Percentiles rank a stretch among this genome's conserved stretches.
Evolutionary conservation across 805 yeast genomes (phyloP).

Genomic region (Kuraishia capsulata): DNA sequence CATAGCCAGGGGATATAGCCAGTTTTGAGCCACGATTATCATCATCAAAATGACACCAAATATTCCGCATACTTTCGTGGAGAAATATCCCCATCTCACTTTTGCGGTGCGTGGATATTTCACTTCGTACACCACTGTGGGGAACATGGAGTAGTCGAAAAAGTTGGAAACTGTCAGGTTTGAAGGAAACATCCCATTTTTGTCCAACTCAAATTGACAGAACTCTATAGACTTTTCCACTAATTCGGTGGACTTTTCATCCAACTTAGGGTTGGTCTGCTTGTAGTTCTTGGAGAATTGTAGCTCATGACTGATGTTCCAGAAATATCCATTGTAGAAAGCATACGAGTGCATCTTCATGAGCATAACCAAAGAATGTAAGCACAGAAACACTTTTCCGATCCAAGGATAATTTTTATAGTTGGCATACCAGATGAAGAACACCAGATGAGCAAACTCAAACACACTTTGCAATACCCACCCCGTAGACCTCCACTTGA

Average conservation of each 20-base stretch:
- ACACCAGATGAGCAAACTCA: constrained; percentile 43
- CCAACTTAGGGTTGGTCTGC: constrained; percentile 19
- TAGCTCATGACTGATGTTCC: constrained; percentile 52
- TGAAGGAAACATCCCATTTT: constrained; percentile 51
- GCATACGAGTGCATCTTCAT: constrained; percentile 96
- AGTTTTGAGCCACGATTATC: constrained; percentile 71
- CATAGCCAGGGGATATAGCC: constrained; percentile 65
- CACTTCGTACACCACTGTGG: constrained; percentile 78
- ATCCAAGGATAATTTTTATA: constrained; percentile 72
- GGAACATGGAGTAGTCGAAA: constrained; percentile 78
- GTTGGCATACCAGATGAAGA: constrained; percentile 51
- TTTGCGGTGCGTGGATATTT: constrained; percentile 68
- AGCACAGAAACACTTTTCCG: constrained; percentile 72
- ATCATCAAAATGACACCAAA: constrained; percentile 81
- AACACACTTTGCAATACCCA: constrained; percentile 47
- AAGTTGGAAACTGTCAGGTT: constrained; percentile 61
- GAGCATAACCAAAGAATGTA: constrained; percentile 77
- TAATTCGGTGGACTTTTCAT: constrained; percentile 21
- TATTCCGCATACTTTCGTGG: constrained; percentile 64
- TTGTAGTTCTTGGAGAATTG: constrained; percentile 34
- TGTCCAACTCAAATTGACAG: constrained; percentile 61
- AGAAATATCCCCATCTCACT: constrained; percentile 63
- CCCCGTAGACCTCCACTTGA: constrained; percentile 62
- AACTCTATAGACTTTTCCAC: constrained; percentile 48
- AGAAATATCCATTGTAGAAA: constrained; percentile 84